Evolutionary conservation across 805 yeast species (phyloP).

Genomic region (Kuraishia borneana): DNA sequence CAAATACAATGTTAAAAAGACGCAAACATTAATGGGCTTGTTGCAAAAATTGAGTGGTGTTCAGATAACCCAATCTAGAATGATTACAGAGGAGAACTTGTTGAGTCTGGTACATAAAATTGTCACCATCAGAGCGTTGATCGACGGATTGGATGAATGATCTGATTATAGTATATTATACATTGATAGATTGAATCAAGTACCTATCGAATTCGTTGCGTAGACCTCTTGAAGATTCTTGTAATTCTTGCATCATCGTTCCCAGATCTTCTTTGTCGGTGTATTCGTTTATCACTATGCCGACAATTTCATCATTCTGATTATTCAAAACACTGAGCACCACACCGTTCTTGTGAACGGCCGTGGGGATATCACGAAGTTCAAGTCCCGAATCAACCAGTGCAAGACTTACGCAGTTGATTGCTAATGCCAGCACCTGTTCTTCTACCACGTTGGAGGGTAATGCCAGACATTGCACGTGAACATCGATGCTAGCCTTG

Average conservation of each 20-base stretch:
- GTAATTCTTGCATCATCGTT: neutral
- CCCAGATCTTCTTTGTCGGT: neutral
- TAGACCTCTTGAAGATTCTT: neutral
- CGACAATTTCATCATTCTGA: conserved; percentile 45
- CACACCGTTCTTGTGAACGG: conserved; percentile 6
- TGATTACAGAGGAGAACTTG: neutral
- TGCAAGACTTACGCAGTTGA: conserved; percentile 56
- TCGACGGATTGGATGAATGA: conserved; percentile 6
- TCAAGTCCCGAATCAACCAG: conserved; percentile 81
- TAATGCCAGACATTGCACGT: neutral
- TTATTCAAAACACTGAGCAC: conserved; percentile 43
- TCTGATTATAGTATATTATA: conserved; percentile 6
- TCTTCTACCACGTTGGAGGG: neutral
- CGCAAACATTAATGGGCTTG: conserved; percentile 6
- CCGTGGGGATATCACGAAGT: conserved; percentile 41
- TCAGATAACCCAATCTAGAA: neutral
- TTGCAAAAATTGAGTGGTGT: neutral
- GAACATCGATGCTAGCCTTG: conserved; percentile 74
- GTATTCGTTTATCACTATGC: conserved; percentile 18
- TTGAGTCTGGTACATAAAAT: neutral
- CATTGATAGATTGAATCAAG: neutral
- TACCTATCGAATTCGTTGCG: neutral
- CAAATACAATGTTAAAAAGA: conserved; percentile 10
- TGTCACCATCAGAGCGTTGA: neutral
- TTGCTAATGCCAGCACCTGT: neutral